These are phyloP conservation scores for Bathelium albidoporum DNA, from an alignment of 495 filamentous ascomycete species.

Conservation along the genomic window DNA sequence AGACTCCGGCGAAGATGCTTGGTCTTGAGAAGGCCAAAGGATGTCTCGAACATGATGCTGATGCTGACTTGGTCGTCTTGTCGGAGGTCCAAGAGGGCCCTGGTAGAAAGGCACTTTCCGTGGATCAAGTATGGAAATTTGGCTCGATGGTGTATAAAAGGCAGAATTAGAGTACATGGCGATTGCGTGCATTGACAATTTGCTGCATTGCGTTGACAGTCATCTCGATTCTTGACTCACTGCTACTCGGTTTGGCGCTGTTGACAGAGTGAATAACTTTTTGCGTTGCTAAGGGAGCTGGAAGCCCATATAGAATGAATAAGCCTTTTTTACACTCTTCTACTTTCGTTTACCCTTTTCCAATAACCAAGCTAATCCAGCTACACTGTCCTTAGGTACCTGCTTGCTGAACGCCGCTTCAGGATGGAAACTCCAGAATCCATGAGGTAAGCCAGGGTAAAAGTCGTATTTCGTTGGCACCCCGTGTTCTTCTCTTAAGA, in stretches of 20 bases:
- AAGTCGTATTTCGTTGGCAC: constrained; percentile 31
- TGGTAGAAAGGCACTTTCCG: constrained; percentile 41
- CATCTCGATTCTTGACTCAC: neutral
- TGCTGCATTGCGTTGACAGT: neutral
- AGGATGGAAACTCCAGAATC: constrained; percentile 28
- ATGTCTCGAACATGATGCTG: constrained; percentile 52
- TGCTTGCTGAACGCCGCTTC: constrained; percentile 12
- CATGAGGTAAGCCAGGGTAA: constrained; percentile 39
- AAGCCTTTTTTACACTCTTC: neutral
- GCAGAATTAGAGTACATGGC: neutral
- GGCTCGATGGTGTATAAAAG: constrained; percentile 30
- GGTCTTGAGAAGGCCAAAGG: constrained; percentile 59
- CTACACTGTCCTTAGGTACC: constrained; percentile 21
- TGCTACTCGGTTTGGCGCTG: neutral
- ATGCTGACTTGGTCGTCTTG: constrained; percentile 71
- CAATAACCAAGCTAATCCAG: constrained; percentile 22
- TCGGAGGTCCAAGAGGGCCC: constrained; percentile 40
- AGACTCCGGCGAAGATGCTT: constrained; percentile 63
- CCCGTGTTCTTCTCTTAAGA: constrained; percentile 24
- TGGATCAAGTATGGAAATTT: constrained; percentile 73
- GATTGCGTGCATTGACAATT: neutral
- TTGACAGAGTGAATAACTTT: too few species aligned
- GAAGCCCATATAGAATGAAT: too few species aligned
- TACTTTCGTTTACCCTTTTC: neutral
- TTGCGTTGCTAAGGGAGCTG: too few species aligned